These are phyloP conservation scores for Ophiostoma triangulosporum DNA, from an alignment of 2,329 filamentous ascomycete species.

Conservation along the genomic window DNA sequence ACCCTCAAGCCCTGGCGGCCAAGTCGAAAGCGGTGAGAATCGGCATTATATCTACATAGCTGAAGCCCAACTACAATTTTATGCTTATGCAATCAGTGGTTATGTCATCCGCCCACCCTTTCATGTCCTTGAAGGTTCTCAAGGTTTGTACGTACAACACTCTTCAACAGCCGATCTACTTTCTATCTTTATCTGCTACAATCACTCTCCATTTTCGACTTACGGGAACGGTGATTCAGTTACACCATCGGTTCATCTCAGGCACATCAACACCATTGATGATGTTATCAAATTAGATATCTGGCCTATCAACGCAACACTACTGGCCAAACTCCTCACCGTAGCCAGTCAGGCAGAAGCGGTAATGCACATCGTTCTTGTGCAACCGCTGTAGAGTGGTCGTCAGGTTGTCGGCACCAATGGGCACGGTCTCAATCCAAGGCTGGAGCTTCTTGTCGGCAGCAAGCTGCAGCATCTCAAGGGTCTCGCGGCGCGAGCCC, in stretches of 20 bases:
- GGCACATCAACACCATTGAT: neutral
- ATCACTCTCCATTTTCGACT: neutral
- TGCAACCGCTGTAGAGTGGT: conserved; percentile 55
- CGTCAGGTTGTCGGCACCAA: conserved; percentile 57
- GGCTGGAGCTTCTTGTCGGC: conserved; percentile 55
- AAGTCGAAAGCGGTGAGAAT: neutral
- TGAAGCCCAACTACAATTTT: too few species aligned
- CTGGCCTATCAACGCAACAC: neutral
- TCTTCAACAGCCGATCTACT: too few species aligned
- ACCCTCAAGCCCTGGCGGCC: neutral
- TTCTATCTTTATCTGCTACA: neutral
- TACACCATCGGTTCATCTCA: neutral
- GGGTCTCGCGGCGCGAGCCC: conserved; percentile 54
- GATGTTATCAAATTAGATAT: neutral
- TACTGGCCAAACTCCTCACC: conserved; percentile 51
- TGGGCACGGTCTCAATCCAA: conserved; percentile 61
- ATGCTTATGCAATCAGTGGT: too few species aligned
- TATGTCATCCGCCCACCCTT: too few species aligned
- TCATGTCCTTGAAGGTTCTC: too few species aligned
- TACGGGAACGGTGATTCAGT: too few species aligned
- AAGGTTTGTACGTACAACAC: too few species aligned
- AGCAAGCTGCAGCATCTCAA: conserved; percentile 59
- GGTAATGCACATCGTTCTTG: conserved; percentile 58
- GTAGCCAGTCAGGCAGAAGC: conserved; percentile 61
- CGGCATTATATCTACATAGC: too few species aligned